Base-by-base conservation (phyloP, 257 asterid species). In the Scutellaria minor region DNA sequence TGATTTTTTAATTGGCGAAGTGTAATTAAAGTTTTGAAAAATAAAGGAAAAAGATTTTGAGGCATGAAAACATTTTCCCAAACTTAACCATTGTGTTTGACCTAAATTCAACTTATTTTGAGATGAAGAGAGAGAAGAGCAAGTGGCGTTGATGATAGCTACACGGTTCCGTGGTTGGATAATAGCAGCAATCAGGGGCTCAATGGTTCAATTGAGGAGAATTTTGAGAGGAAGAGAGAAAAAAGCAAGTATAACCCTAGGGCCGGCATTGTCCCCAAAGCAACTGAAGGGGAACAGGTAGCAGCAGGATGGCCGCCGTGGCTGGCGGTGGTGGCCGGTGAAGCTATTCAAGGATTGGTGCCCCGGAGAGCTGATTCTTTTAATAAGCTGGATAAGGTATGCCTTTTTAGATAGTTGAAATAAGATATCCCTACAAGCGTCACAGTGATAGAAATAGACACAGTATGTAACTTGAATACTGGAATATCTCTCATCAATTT, bases 271-370 rank as follows among this genome's bases (percentile, higher is more conserved):
- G 58, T 90, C 39, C 88, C 89, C 0, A 82, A 84, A 75, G 90
- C 96, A 68, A 42, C 70, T 3, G 90, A 90, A 73, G 96, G 91
- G 65, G 98, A 90, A 65, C 93, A 89, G 72, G 93, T 93, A 48
- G 96, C 95, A 0, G 97, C 95, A 45, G 98, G 98, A 64, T 93
- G 98, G 98, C 98, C 98, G 31, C 88, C 97, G 13, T 93, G 98
- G 98, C 75, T 93, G 73, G 95, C 97, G 50, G 90, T 95, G 0
- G 97, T 90, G 71, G 98, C 98, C 44, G 95, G 95, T 57, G 97
- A 93, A 84, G 98, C 98, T 56, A 93, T 90, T 64, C 74, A 87
- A 78, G 98, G 98, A 70, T 93, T 97, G 98, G 79, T 93, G 68
- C 98, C 98, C 6, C 82, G 97, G 76, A 81, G 88, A 70, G 97